A percentile compares a stretch with the other conserved stretches of the same genome.
phyloP scores from a whole-genome alignment of 73 alveolate genomes.

The Tetrahymena borealis region DNA sequence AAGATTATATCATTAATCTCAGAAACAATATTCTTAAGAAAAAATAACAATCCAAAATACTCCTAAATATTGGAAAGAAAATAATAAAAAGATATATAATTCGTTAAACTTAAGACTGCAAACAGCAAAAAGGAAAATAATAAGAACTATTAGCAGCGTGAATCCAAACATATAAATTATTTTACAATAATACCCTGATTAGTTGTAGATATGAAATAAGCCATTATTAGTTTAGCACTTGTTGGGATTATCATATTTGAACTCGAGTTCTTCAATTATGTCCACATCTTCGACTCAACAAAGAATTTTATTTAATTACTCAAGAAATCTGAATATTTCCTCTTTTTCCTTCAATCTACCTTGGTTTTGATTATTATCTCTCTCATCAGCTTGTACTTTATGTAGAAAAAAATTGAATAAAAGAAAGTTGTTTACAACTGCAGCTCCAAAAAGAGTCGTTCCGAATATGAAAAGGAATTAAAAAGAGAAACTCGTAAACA shows the following conservation, averaged over 20 bases:
- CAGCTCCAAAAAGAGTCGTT: neutral
- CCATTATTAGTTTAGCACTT: neutral
- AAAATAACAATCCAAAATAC: neutral
- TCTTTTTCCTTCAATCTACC: neutral
- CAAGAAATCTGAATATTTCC: neutral
- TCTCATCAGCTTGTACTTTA: neutral
- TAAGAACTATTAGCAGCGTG: too few relatives aligned
- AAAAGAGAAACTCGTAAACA: neutral
- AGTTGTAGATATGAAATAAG: neutral
- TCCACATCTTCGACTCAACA: neutral
- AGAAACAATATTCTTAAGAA: neutral
- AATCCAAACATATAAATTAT: neutral
- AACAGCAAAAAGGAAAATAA: neutral
- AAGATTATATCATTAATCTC: too few relatives aligned
- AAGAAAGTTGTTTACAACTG: neutral
- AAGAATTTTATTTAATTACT: neutral
- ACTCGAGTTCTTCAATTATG: neutral
- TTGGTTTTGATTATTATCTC: neutral
- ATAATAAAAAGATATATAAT: neutral
- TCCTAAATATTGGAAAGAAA: neutral
- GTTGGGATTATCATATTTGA: neutral
- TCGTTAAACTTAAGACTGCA: neutral
- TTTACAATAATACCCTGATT: neutral
- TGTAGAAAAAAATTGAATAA: neutral
- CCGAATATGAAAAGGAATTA: neutral